These are phyloP conservation scores for Persicaria maculosa DNA, from an alignment of 148 eudicot genomes.

Conservation along the genomic window DNA sequence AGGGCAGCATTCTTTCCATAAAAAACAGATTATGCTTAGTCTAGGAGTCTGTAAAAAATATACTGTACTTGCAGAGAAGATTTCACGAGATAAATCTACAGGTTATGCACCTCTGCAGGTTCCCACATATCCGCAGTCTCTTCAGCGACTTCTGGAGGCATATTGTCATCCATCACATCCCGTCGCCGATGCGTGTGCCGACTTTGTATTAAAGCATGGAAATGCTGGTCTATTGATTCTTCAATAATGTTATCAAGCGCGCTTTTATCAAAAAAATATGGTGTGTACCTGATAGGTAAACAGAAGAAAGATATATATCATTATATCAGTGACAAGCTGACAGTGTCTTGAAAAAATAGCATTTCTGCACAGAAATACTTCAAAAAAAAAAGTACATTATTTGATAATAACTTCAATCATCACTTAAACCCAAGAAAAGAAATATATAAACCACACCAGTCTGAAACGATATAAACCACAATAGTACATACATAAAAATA, in stretches of 20 bases:
- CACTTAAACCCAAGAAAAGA: not conserved
- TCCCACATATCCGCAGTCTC: conserved; percentile 81
- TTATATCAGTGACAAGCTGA: not conserved
- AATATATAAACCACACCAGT: not conserved
- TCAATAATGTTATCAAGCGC: conserved; percentile 85
- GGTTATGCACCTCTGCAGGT: conserved; percentile 63
- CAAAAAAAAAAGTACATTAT: not conserved
- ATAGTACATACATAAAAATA: not conserved
- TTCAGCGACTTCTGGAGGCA: conserved; percentile 60
- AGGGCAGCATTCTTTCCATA: not conserved
- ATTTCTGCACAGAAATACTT: not conserved
- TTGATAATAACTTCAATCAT: not conserved
- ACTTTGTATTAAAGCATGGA: conserved; percentile 65
- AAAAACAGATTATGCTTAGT: not conserved
- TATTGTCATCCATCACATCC: conserved; percentile 67
- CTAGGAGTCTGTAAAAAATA: not conserved
- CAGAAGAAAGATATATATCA: not conserved
- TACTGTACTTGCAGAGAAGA: conserved; percentile 5
- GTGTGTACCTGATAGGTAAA: conserved; percentile 67
- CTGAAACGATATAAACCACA: not conserved
- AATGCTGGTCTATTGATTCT: conserved; percentile 89
- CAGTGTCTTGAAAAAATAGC: not conserved
- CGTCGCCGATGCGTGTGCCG: conserved; percentile 61
- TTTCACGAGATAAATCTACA: not conserved
- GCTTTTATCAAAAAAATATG: conserved; percentile 83